phyloP scores from a whole-genome alignment of 2,329 filamentous ascomycete species.

The Cercospora nicotianae region DNA sequence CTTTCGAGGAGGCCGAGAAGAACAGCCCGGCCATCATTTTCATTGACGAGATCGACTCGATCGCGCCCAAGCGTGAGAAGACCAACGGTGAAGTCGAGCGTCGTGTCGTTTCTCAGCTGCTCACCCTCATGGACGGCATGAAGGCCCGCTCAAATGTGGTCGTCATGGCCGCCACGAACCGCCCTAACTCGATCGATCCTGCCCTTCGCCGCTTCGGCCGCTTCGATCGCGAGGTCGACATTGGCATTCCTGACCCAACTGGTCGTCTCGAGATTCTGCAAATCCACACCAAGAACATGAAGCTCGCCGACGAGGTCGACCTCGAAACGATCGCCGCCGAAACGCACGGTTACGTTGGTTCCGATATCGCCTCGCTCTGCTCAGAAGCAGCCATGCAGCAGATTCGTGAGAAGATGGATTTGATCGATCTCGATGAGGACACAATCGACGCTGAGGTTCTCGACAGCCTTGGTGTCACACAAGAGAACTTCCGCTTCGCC shows the following conservation, averaged over 20 bases:
- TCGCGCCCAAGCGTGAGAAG: conserved; percentile 99
- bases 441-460: conserved; percentile 98
- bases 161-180: conserved; percentile 98
- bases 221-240: conserved; percentile 98
- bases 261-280: conserved; percentile 98
- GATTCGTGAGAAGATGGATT: conserved; percentile 99
- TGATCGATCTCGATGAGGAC: conserved; percentile 98
- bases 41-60: conserved; percentile 99
- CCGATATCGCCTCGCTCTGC: conserved; percentile 95
- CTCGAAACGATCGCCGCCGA: conserved; percentile 94
- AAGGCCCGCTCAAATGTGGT: conserved; percentile 98
- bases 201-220: conserved; percentile 96
- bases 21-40: conserved; percentile 99
- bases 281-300: conserved; percentile 99
- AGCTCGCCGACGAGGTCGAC: conserved; percentile 93
- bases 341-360: conserved; percentile 98
- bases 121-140: conserved; percentile 99
- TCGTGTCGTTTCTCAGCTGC: conserved; percentile 94
- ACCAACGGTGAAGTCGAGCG: conserved; percentile 98
- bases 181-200: conserved; percentile 97
- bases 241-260: conserved; percentile 95
- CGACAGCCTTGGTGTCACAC: conserved; percentile 95
- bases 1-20: conserved; percentile 99
- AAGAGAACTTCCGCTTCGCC: conserved; percentile 99
- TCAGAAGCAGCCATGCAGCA: conserved; percentile 99